These are phyloP conservation scores for Candida mattraensis DNA, from an alignment of 805 yeast genomes.

Conservation along the genomic window DNA sequence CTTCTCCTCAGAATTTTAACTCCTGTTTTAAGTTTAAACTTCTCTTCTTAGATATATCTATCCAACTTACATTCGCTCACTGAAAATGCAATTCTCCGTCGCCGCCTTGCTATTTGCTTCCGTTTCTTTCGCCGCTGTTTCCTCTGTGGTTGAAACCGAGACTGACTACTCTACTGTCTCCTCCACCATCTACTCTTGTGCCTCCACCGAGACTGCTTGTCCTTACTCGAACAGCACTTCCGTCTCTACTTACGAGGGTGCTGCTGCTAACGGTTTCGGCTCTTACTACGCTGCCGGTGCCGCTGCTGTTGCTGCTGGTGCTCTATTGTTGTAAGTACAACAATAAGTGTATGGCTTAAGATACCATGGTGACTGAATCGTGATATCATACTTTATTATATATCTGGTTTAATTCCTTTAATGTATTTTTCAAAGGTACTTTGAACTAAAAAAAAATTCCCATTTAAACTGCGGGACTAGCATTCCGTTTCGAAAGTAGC, in stretches of 20 bases:
- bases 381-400: constrained; percentile 13
- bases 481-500: constrained; percentile 19
- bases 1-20: constrained; percentile 1
- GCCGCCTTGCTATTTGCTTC: constrained; percentile 38
- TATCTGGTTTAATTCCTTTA: constrained; percentile 12
- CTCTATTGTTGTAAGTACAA: constrained; percentile 32
- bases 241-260: constrained; percentile 36
- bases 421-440: constrained; percentile 6
- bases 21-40: constrained; percentile 1
- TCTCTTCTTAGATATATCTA: constrained; percentile 8
- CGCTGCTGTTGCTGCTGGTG: constrained; percentile 37
- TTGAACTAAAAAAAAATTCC: not conserved
- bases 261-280: constrained; percentile 30
- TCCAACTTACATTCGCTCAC: constrained; percentile 29
- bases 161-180: constrained; percentile 37
- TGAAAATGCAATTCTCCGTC: constrained; percentile 48
- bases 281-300: constrained; percentile 34
- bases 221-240: constrained; percentile 34
- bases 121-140: constrained; percentile 39
- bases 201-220: constrained; percentile 41
- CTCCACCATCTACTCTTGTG: constrained; percentile 41
- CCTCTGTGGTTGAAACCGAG: constrained; percentile 31
- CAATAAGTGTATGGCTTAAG: constrained; percentile 4
- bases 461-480: constrained; percentile 16
- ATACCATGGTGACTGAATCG: constrained; percentile 7